Evolutionary conservation across 306 rosid species (phyloP).

Genomic region (Erythrophleum fordii): DNA sequence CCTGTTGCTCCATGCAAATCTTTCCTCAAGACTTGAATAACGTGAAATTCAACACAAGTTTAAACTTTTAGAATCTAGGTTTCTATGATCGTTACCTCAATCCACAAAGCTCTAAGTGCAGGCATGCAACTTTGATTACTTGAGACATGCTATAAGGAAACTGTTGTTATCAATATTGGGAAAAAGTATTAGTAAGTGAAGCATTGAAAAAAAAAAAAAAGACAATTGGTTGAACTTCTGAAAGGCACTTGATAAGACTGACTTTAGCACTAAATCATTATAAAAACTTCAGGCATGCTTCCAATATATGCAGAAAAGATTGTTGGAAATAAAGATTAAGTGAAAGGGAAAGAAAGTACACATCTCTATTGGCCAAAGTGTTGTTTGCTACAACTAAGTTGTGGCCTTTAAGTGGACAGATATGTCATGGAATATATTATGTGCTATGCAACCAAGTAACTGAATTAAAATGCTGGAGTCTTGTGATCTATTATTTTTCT

Average conservation of each 20-base stretch:
- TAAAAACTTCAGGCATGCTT: background rate
- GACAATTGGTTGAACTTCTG: background rate
- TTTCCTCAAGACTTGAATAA: background rate
- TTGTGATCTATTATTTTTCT: background rate
- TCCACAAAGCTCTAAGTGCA: background rate
- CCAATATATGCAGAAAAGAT: background rate
- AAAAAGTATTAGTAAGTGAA: background rate
- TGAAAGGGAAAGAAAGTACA: background rate
- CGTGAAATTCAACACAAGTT: background rate
- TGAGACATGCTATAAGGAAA: background rate
- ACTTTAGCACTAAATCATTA: background rate
- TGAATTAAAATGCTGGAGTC: conserved; percentile 10
- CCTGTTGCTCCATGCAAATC: background rate
- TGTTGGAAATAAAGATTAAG: background rate
- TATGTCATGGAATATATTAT: background rate
- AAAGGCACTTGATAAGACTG: background rate
- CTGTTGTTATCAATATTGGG: background rate
- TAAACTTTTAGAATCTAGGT: background rate
- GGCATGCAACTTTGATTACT: background rate
- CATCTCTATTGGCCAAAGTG: background rate
- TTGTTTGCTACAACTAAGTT: background rate
- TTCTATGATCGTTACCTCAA: background rate
- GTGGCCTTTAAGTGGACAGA: background rate
- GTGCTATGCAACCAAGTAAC: background rate
- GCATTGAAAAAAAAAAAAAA: background rate